These are phyloP conservation scores for Evernia prunastri DNA, from an alignment of 495 filamentous ascomycete species.

Conservation along the genomic window DNA sequence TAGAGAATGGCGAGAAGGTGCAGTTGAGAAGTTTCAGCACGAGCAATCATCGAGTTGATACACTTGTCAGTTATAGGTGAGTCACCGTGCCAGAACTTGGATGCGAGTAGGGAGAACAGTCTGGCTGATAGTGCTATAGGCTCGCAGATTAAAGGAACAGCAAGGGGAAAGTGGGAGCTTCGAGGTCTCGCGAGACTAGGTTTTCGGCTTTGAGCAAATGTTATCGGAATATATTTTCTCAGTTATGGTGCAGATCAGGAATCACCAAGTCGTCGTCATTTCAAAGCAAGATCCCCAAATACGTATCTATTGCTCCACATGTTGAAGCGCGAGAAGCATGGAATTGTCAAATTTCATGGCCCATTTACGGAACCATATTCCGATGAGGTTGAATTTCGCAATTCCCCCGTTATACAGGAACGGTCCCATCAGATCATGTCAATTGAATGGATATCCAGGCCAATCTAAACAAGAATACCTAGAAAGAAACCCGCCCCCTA, in stretches of 20 bases:
- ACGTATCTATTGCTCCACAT: too few species aligned
- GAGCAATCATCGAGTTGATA: conserved; percentile 86
- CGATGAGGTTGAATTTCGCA: too few species aligned
- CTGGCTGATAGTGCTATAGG: neutral
- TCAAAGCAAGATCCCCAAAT: too few species aligned
- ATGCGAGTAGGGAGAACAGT: neutral
- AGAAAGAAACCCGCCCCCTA: too few species aligned
- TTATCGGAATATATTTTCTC: neutral
- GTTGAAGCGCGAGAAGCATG: too few species aligned
- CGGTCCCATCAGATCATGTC: too few species aligned
- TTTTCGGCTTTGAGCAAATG: neutral
- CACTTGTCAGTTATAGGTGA: conserved; percentile 79
- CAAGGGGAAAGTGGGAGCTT: neutral
- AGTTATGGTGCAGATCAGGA: neutral
- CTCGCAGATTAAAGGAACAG: conserved; percentile 8
- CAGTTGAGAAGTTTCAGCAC: conserved; percentile 94
- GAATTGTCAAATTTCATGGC: too few species aligned
- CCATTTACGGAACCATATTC: too few species aligned
- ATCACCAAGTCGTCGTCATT: neutral
- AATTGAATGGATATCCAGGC: too few species aligned
- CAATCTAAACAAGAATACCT: too few species aligned
- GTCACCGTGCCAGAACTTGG: neutral
- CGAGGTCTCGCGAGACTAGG: neutral
- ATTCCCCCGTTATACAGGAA: too few species aligned
- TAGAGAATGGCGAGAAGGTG: conserved; percentile 91